Base-by-base conservation (phyloP, 768 basidiomycete genomes). In the Cubamyces lactineus region DNA sequence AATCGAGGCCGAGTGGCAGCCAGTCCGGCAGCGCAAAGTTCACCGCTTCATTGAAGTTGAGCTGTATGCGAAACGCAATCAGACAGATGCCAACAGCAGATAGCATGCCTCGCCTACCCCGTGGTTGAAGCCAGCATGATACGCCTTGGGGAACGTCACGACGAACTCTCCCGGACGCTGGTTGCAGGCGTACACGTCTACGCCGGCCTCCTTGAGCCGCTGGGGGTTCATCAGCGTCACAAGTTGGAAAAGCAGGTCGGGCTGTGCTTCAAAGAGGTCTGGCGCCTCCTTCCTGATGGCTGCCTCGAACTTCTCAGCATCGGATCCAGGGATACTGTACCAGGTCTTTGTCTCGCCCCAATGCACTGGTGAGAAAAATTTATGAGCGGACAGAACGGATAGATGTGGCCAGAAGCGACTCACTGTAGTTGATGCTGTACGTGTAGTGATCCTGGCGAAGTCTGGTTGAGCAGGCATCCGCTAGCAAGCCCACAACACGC, bases 321-420 rank as follows among this genome's bases (percentile, higher is more conserved):
- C 92, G 52, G 86, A 85, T n/a, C 92, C 96, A 7, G 97, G 96
- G 45, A 98, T 91, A 52, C 96, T 96, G 75, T 99, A 99, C 97
- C 97, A 99, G 0, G 96, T 99, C 80, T 99, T 99, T 38, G 96
- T 96, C 73, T 97, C 96, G 28, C 97, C 97, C 93, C 94, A 98
- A 73, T 98, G 95, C 91, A 96, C 94, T 96, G 66, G 4, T 9
- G 30, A 38, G 23, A 53, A 54, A 51, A 59, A 5, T 19, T 3
- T 39, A 47, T 66, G 15, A 66, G 58, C 28, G 41, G 9, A 61
- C 50, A 12, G 19, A 65, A 38, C 47, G 57, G 46, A 28, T 34
- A 7, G 52, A 40, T 62, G 53, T 45, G 28, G 24, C 24, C 16
- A 21, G 13, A 30, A 39, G 19, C 40, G 28, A 64, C 92, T 72